Evolutionary conservation across 768 basidiomycete genomes (phyloP), one percentile per base, ranked within the genome.

Genomic region (Clavulina sp.): DNA sequence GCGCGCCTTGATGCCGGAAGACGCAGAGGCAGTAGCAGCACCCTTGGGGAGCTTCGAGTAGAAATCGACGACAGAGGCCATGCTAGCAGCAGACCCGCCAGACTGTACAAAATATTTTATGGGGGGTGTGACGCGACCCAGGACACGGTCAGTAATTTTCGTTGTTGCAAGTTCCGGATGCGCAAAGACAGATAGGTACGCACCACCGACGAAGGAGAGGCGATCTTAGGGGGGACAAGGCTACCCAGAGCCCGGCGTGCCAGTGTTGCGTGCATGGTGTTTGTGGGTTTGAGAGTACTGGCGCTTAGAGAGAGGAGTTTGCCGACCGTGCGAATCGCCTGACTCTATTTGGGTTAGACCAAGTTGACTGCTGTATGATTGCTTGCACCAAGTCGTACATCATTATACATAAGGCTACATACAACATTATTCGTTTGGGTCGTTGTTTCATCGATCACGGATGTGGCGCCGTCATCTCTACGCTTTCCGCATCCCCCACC

Each of bases 31-130:
- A 18, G 84, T 71, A 32, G 78, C 75, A 36, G 77, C 70, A 43
- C 92, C 92, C 66, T 96, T 96, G 57, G 91, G 93, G 48, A 97
- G 77, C 68, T 88, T 92, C 54, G 85, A 89, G 73, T 97, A 97
- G 69, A 95, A 96, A 59, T 87, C 79, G 57, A 95, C 88, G 62
- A 96, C 81, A 30, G 80, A 79, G 53, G 74, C 71, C 50, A 93
- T 82, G 56, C 84, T 78, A 41, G 77, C 77, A 41, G 87, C 86
- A 50, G 83, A 77, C 51, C 81, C 84, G 49, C 84, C 77, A 26
- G 66, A 66, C 88, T 91, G 60, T 44, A 48, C 21, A 43, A 26
- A 19, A 13, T 18, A 54, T 26, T 29, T 18, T 21, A 24, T 43
- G 41, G 19, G 5, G 7, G 23, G 13, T 21, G 31, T 26, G 54